Evolutionary conservation across 176 grass and related monocot species (phyloP).

Genomic region (Secale cereale): DNA sequence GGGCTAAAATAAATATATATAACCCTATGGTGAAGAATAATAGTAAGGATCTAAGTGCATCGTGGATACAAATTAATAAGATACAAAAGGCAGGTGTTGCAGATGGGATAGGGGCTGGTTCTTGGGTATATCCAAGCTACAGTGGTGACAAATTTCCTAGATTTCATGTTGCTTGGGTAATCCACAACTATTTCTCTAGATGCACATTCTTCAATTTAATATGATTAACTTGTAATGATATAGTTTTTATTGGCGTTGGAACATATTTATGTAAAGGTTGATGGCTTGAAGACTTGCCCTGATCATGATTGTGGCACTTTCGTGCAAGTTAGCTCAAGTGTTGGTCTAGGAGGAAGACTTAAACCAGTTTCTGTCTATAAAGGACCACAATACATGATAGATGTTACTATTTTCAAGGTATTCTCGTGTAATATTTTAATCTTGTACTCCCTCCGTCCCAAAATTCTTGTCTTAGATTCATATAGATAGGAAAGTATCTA

Average conservation of each 20-base stretch:
- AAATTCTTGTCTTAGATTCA: too few species aligned
- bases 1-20: not conserved
- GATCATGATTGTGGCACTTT: conserved; percentile 18
- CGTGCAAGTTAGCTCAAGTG: conserved; percentile 22
- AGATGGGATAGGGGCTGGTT: not conserved
- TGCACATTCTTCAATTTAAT: not conserved
- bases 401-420: conserved; percentile 20
- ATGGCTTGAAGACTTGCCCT: not conserved
- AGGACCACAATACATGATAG: conserved; percentile 5
- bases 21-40: not conserved
- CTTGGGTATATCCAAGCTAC: not conserved
- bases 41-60: not conserved
- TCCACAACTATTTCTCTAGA: not conserved
- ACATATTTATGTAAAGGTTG: not conserved
- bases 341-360: conserved; percentile 10
- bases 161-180: conserved; percentile 23
- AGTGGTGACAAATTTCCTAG: not conserved
- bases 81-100: not conserved
- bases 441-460: too few species aligned
- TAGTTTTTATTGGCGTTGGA: not conserved
- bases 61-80: not conserved
- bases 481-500: too few species aligned
- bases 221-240: not conserved
- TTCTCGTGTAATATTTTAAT: not conserved
- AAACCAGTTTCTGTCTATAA: conserved; percentile 1